Base-by-base conservation (phyloP, 1,284 basidiomycete genomes). In the Cystobasidium pallidum region DNA sequence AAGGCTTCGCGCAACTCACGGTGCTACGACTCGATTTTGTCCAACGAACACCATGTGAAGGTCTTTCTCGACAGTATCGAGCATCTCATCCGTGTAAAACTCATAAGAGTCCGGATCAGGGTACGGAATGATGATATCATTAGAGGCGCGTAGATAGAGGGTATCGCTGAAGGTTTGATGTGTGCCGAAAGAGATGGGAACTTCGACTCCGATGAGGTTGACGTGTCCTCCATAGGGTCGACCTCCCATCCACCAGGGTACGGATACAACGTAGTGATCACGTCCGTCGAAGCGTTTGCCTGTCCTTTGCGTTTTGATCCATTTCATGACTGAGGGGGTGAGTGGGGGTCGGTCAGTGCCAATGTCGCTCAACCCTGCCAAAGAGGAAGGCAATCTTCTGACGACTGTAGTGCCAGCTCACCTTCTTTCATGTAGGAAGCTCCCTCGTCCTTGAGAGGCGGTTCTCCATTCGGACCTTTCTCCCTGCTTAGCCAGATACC, bases 51-150 rank as follows among this genome's bases (percentile, higher is more conserved):
- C 67, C 39, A 58, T 58, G 17, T 58, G 67, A 17, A 58, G 39
- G 30, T 61, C 45, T 47, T 62, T 70, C 21, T 49, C 32, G 26
- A 62, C 57, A 49, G 3, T 61, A 61, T 59, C 58, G 19, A 70
- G 57, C 67, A 41, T 70, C n/a, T 70, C 67, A 41, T 70, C 67
- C 11, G 67, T 70, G 52, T 70, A 70, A 41, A 32, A 70, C 17
- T 54, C 58, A 24, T 58, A 58, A 13, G 67, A 59, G 24, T 70
- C 67, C 6, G 67, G 67, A 62, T 70, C 67, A 11, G 67, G 67
- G 34, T 70, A 70, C 21, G 67, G 67, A 13, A 70, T 41, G 43
- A 70, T 58, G 55, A 70, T 62, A 51, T 70, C 67, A 24, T 62
- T 59, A 11, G 54, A 58, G 15, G 67, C 67, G 30, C 58, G 36